phyloP scores from a whole-genome alignment of 768 basidiomycete genomes.

The Rhodotorula sphaerocarpa region DNA sequence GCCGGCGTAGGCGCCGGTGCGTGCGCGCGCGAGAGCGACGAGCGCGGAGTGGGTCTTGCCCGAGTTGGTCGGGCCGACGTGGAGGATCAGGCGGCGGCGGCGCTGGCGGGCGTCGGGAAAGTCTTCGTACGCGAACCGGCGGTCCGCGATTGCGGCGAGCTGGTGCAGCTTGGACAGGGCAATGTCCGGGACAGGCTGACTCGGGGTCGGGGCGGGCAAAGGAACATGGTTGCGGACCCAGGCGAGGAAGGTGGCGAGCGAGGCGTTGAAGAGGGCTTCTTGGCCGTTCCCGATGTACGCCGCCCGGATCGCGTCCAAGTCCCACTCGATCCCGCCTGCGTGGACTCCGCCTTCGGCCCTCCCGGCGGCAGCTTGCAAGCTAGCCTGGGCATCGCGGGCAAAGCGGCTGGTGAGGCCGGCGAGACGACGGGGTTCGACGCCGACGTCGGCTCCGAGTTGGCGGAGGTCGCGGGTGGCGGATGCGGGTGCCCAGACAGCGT shows the following conservation, averaged over 20 bases:
- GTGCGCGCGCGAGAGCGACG: conserved; percentile 70
- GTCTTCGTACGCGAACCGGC: conserved; percentile 30
- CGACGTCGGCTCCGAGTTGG: conserved; percentile 16
- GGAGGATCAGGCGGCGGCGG: conserved; percentile 75
- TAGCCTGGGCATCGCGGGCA: neutral
- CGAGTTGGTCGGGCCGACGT: conserved; percentile 95
- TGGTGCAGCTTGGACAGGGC: conserved; percentile 28
- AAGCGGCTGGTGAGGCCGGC: neutral
- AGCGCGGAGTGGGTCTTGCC: conserved; percentile 94
- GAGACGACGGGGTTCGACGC: neutral
- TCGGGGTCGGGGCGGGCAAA: neutral
- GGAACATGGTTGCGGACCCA: conserved; percentile 4
- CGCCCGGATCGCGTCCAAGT: conserved; percentile 2
- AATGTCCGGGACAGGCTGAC: neutral
- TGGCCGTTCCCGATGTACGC: conserved; percentile 14
- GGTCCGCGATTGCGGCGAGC: conserved; percentile 23
- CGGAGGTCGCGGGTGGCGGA: neutral
- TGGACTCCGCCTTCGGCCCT: neutral
- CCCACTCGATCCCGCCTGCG: neutral
- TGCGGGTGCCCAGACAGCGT: neutral
- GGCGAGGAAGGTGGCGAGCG: conserved; percentile 19
- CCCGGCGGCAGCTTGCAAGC: neutral
- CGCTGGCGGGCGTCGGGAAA: conserved; percentile 52
- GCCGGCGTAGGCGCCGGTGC: conserved; percentile 73
- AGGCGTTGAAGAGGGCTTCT: conserved; percentile 10